Percentiles rank a stretch among this genome's conserved stretches.
Conservation (phyloP, 306 rosid species). For the Cucurbita maxima region DNA sequence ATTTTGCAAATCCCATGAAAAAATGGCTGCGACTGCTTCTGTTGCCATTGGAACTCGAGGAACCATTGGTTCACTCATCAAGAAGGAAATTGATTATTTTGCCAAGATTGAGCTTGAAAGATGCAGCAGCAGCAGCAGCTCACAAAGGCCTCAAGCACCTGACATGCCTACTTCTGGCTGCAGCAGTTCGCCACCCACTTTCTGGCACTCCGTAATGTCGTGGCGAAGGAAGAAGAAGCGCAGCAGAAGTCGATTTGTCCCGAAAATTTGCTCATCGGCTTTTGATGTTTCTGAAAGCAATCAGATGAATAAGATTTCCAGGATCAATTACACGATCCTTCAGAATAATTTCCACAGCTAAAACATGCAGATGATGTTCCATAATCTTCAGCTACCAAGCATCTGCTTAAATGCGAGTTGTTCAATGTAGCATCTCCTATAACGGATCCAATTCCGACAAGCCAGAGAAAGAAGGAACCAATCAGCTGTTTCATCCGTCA, state of each 20-base stretch:
- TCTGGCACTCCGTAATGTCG: conserved; percentile 38
- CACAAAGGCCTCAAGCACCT: conserved; percentile 22
- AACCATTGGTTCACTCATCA: conserved; percentile 62
- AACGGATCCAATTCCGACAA: not conserved
- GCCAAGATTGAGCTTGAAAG: conserved; percentile 47
- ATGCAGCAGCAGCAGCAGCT: conserved; percentile 9
- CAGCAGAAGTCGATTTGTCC: conserved; percentile 18
- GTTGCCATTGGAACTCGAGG: conserved; percentile 71
- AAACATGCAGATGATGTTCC: conserved; percentile 13
- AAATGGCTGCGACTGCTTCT: conserved; percentile 53
- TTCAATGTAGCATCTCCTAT: not conserved
- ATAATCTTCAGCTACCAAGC: not conserved
- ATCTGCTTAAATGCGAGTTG: not conserved
- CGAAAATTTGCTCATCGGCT: conserved; percentile 31
- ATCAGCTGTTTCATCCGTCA: not conserved
- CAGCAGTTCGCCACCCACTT: conserved; percentile 22
- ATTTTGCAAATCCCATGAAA: conserved; percentile 16
- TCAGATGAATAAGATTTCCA: conserved; percentile 29
- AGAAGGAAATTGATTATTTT: conserved; percentile 66
- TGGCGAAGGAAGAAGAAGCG: conserved; percentile 58
- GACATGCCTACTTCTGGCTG: conserved; percentile 21
- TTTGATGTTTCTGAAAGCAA: conserved; percentile 31
- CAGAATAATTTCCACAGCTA: conserved; percentile 31
- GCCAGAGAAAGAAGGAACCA: not conserved
- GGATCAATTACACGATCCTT: conserved; percentile 47